Evolutionary conservation across 176 grass and related monocot genomes (phyloP), one percentile per base, ranked within the genome.

Genomic region (Phragmites australis): DNA sequence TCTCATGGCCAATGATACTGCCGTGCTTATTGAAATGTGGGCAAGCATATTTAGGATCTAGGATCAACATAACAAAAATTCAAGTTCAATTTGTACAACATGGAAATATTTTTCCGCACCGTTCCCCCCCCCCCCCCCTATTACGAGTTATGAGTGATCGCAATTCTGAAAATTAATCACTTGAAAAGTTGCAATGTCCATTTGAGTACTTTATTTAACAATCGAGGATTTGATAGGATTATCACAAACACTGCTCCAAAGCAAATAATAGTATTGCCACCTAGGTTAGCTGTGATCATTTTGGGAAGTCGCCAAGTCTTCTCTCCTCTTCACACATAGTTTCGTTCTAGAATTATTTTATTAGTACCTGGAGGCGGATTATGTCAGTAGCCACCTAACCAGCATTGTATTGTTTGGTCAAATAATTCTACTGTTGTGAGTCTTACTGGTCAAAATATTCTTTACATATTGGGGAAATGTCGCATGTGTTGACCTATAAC

Each of bases 331-430:
- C 39, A 46, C 25, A 43, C 70, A 32, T 61, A 43, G 10, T 58
- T 23, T 44, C 14, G 1, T 68, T 34, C 21, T 2, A 26, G 13
- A 57, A 39, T 25, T 26, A 4, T 25, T 47, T 34, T 18, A 37
- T 47, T 39, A 12, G 67, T 81, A 26, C 27, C 18, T 6, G 22
- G 31, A 40, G 1, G 43, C 19, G 21, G 5, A 10, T 39, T n/a
- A 34, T 46, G 62, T 59, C 72, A 84, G n/a, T n/a, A n/a, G 19
- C 62, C 40, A 76, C 62, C 27, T n/a, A 84, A 65, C 70, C 13
- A 55, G 56, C 26, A 55, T 43, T 10, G 6, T 25, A 60, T 62
- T 41, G 5, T 51, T 61, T 52, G 43, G 65, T 85, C 74, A 78
- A 42, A 85, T 21, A 42, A 42, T 41, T 50, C 15, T 43, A 64